A percentile compares a stretch with the other conserved stretches of the same genome.
Evolutionary conservation across 495 filamentous ascomycete species (phyloP).

Genomic region (Talaromyces trachyspermus): DNA sequence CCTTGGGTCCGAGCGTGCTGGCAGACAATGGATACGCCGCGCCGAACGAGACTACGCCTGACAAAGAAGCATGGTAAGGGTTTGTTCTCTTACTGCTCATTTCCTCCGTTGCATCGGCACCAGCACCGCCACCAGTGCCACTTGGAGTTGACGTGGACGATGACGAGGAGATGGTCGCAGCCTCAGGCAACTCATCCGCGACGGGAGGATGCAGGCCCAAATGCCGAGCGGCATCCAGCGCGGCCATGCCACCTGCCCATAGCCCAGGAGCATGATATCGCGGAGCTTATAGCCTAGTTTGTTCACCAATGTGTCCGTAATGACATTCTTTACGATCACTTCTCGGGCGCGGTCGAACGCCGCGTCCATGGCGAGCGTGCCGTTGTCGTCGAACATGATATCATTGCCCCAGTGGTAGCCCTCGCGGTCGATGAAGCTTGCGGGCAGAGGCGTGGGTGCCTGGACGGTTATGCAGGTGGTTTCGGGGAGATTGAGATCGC

Average conservation of each 20-base stretch:
- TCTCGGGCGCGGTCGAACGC: slow-evolving; percentile 55
- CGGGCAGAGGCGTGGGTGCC: slow-evolving; percentile 64
- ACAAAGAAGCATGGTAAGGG: slow-evolving; percentile 14
- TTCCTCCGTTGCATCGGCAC: slow-evolving; percentile 16
- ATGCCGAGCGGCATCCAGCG: slow-evolving; percentile 49
- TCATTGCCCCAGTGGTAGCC: slow-evolving; percentile 96
- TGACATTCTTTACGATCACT: slow-evolving; percentile 47
- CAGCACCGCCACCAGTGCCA: no score
- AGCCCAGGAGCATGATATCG: slow-evolving; percentile 75
- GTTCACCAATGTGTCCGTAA: slow-evolving; percentile 51
- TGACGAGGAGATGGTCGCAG: not conserved
- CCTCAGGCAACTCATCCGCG: slow-evolving; percentile 11
- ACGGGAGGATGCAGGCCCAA: slow-evolving; percentile 15
- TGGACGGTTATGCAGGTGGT: slow-evolving; percentile 71
- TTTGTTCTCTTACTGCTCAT: slow-evolving; percentile 11
- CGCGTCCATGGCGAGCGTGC: slow-evolving; percentile 68
- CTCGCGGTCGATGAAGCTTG: slow-evolving; percentile 55
- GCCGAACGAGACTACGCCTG: slow-evolving; percentile 72
- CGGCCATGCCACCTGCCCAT: slow-evolving; percentile 80
- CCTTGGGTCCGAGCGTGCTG: slow-evolving; percentile 35
- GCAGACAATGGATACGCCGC: slow-evolving; percentile 55
- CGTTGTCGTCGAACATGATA: slow-evolving; percentile 55
- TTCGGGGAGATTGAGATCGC: slow-evolving; percentile 70
- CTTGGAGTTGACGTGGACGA: not conserved
- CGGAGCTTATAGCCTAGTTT: slow-evolving; percentile 63